Base-by-base conservation (phyloP, 2,329 filamentous ascomycete genomes). In the Fusarium circinatum region DNA sequence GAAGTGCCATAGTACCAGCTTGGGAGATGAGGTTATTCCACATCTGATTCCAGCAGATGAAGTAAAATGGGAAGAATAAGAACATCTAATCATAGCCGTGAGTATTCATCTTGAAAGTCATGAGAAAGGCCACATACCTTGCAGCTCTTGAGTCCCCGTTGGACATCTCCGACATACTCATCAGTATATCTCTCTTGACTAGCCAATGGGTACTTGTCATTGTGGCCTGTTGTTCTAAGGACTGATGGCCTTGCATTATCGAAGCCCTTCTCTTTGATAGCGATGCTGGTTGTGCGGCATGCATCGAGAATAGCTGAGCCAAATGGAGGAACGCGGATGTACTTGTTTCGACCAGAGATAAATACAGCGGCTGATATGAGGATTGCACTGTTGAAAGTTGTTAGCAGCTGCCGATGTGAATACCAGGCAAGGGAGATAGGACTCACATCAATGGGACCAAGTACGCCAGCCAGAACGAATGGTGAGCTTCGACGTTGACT, bases 31-130 rank as follows among this genome's bases (percentile, higher is more conserved):
- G 56, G 7, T 62, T 62, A 8, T 65, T 62, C 62, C 56, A 65
- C 56, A 65, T 65, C 39, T 65, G 62, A 1, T 62, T 65, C 56
- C 62, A 65, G 12, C 62, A 65, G 5, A 65, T 65, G 4, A 65
- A 65, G n/a, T 65, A 65, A 20, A 65, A 65, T 2, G 56, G 62
- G 30, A 65, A 65, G 45, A 65, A 65, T 1, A 65, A 4, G 26
- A 62, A 65, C 56, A 65, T 65, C 62, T 62, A 7, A 1, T 32
- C 13, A 24, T 18, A 17, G 15, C 3, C 1, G 36, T 64, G 6
- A 60, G 20, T 6, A 30, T 17, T 6, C 3, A 17, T 11, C 3
- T 20, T 24, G 8, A 24, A 5, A 2, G 3, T 11, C 12, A 20
- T 1, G 3, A 20, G 9, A 34, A 6, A 1, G 8, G 3, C 3